These are phyloP conservation scores for Aspergillus sclerotialis DNA, from an alignment of 2,329 filamentous ascomycete species.

Conservation along the genomic window DNA sequence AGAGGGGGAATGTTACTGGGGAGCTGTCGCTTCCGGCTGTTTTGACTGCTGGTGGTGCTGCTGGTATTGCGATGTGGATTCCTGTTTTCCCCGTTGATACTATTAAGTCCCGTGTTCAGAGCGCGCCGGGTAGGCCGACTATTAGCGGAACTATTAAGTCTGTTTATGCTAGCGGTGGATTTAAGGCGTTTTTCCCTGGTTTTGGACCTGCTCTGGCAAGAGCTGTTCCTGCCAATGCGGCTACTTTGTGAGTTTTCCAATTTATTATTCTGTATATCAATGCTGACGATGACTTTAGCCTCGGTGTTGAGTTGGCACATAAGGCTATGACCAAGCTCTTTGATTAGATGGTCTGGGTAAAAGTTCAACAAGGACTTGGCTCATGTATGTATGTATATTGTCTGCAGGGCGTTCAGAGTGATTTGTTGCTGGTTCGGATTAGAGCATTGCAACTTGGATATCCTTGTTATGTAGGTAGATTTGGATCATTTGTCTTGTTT, in stretches of 20 bases:
- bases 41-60: constrained; percentile 78
- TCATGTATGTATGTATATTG: no score
- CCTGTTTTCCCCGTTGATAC: constrained; percentile 97
- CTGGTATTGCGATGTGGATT: constrained; percentile 98
- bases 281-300: constrained; percentile 20
- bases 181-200: constrained; percentile 94
- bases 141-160: constrained; percentile 72
- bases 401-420: no score
- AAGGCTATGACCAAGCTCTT: constrained; percentile 45
- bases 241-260: constrained; percentile 60
- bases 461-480: no score
- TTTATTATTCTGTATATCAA: neutral
- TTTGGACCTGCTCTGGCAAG: constrained; percentile 87
- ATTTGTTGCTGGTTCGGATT: no score
- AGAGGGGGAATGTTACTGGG: constrained; percentile 63
- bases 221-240: constrained; percentile 92
- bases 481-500: no score
- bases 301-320: constrained; percentile 46
- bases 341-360: constrained; percentile 12
- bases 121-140: constrained; percentile 75
- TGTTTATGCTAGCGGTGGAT: constrained; percentile 74
- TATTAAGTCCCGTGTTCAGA: constrained; percentile 90
- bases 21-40: constrained; percentile 76
- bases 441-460: no score
- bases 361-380: constrained; percentile 7